phyloP scores from a whole-genome alignment of 2,329 filamentous ascomycete genomes.

The Calonectria fujianensis region DNA sequence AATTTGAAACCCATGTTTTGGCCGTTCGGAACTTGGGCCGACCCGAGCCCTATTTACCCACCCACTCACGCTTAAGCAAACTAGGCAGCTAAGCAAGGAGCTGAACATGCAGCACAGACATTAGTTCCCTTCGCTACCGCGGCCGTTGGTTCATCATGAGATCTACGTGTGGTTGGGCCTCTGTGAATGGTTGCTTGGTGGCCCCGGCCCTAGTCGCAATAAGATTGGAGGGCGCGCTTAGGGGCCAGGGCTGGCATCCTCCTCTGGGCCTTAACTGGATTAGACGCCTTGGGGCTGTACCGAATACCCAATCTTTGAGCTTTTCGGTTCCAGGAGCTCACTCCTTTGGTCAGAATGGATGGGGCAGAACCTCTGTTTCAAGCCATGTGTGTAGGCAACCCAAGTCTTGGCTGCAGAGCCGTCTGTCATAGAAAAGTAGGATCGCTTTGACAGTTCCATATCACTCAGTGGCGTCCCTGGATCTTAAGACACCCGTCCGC shows the following conservation, averaged over 20 bases:
- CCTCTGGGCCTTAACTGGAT: not conserved
- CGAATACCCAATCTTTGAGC: conserved; percentile 10
- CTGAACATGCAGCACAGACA: conserved; percentile 25
- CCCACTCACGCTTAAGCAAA: conserved; percentile 16
- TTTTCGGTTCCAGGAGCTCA: not conserved
- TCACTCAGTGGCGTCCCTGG: not conserved
- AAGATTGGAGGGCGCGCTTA: conserved; percentile 36
- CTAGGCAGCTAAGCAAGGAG: conserved; percentile 17
- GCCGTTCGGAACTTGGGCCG: not conserved
- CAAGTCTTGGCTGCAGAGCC: not conserved
- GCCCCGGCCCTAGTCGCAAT: conserved; percentile 25
- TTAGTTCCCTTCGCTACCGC: not conserved
- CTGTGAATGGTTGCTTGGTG: conserved; percentile 6
- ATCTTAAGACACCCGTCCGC: not conserved
- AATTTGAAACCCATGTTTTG: not conserved
- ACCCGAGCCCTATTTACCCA: conserved; percentile 10
- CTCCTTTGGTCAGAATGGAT: conserved; percentile 6
- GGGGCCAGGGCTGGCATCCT: conserved; percentile 32
- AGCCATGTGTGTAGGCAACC: not conserved
- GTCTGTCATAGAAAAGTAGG: not conserved
- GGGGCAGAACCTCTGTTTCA: not conserved
- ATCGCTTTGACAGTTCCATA: conserved; percentile 11
- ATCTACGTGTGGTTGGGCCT: conserved; percentile 13
- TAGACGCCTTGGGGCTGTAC: not conserved
- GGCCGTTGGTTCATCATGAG: conserved; percentile 10